Evolutionary conservation across 768 basidiomycete species (phyloP).

Genomic region (Pisolithus sp.): DNA sequence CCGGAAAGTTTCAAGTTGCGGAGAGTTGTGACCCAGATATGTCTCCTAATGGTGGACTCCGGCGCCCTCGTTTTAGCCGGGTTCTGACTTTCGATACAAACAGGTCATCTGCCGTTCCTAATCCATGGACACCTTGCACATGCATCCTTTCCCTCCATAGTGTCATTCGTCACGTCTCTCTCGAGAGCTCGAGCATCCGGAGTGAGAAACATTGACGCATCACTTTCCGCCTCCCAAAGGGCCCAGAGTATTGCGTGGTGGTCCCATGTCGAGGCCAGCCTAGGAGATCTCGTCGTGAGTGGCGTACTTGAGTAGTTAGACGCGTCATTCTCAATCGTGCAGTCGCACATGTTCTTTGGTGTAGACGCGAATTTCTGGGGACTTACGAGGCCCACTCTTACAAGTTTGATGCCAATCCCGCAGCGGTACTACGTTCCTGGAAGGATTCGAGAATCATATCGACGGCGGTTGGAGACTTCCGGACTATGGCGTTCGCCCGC

Average conservation of each 20-base stretch:
- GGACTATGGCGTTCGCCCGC: conserved; percentile 53
- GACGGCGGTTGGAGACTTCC: conserved; percentile 51
- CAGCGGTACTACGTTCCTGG: conserved; percentile 69
- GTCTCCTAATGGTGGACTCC: conserved; percentile 62
- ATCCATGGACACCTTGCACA: conserved; percentile 48
- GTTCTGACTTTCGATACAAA: neutral
- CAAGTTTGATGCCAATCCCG: conserved; percentile 53
- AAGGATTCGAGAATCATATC: conserved; percentile 53
- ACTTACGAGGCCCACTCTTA: conserved; percentile 49
- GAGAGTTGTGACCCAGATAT: conserved; percentile 64
- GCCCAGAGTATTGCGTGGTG: conserved; percentile 56
- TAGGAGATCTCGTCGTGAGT: conserved; percentile 70
- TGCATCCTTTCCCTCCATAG: conserved; percentile 52
- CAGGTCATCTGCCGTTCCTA: conserved; percentile 71
- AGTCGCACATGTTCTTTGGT: conserved; percentile 65
- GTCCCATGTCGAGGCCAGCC: conserved; percentile 56
- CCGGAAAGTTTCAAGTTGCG: conserved; percentile 57
- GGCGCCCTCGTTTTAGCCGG: neutral
- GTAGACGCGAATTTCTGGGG: conserved; percentile 54
- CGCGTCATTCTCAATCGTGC: conserved; percentile 4
- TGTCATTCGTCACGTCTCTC: conserved; percentile 56
- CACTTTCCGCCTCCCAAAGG: conserved; percentile 40
- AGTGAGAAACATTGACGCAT: conserved; percentile 41
- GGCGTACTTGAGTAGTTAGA: neutral
- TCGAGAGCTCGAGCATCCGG: conserved; percentile 26